Evolutionary conservation across 2,329 filamentous ascomycete species (phyloP), one percentile per base, ranked within the genome.

Genomic region (Arachnomyces sp.): DNA sequence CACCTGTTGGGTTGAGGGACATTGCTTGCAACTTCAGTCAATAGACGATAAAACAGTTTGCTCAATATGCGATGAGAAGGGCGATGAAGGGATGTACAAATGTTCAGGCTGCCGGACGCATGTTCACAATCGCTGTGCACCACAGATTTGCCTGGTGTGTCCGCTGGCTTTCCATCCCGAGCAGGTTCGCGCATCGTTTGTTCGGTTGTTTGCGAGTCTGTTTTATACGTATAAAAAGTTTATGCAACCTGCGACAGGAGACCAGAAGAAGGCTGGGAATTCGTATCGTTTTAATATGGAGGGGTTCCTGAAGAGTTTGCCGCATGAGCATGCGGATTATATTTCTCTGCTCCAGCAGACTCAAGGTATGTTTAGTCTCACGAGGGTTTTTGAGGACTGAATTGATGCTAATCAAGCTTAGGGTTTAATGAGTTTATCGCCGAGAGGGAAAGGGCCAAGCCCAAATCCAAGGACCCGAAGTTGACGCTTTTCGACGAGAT

Each of bases 221-320:
- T 71, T 84, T 47, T 83, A 82, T 60, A 84, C 80, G 0, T 84
- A 84, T 54, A 75, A 80, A 41, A 75, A 77, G 49, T 82, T 73
- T 53, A 67, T 84, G 44, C 59, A 71, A 15, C 74, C 77, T 3
- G 72, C 80, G 12, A 72, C 65, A 7, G 72, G 74, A 16, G 76
- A 80, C 38, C 74, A 77, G 49, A 78, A 77, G 56, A 82, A 80
- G 53, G 66, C 72, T 8, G 79, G 78, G 2, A 61, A 81, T 57
- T 62, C 74, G 16, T 82, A 81, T 51, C 69, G 71, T 43, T 83
- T 84, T 63, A 80, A 82, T 55, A 76, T 80, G 69, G 77, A 82
- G 33, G 74, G 74, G 3, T 84, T 82, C 52, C 60, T 81, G 47
- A 75, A 73, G 55, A 81, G 76, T 51, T 65, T 83, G 46, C 78